Evolutionary conservation across 2,329 filamentous ascomycete genomes (phyloP), one percentile per base, ranked within the genome.

Genomic region (Xylariomycetidae sp.): DNA sequence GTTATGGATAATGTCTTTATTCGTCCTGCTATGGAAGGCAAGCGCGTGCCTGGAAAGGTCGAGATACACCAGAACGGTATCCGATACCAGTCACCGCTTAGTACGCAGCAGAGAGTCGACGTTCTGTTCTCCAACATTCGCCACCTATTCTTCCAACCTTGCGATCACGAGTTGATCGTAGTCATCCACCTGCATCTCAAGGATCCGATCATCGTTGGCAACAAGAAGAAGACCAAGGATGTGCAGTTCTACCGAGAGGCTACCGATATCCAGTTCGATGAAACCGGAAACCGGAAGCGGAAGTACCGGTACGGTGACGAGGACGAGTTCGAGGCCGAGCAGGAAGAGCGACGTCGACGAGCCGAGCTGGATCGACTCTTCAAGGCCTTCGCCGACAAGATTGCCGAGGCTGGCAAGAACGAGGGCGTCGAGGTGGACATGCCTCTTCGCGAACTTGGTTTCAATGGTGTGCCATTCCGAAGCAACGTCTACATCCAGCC

Each of bases 61-160:
- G 90, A 96, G 62, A 95, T 98, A 31, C 92, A 98, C 62, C 89
- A 96, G 54, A 98, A 98, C 52, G 92, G 92, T 89, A 84, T 98
- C 37, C 85, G 92, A 40, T 98, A 98, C 60, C 73, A 90, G 65
- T 85, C 86, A 32, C 78, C 85, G 33, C 67, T 93, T 44, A 80
- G 83, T 58, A 79, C 79, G 15, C 82, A 87, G 47, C 84, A 92
- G 48, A 77, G 82, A 50, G 86, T 98, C 30, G 92, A 98, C 52
- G 80, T 98, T 33, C 74, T 98, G 2, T 98, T 98, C 70, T 93
- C 86, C 66, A 98, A 98, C 64, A 86, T 98, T 58, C 93, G 94
- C 61, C 92, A 98, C 57, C 72, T 98, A 3, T 98, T 98, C 71
- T 98, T 98, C 71, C 92, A 98, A 60, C 92, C 93, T 18, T 96